phyloP scores from a whole-genome alignment of 805 yeast genomes.

The Wickerhamiella alocasiicola region DNA sequence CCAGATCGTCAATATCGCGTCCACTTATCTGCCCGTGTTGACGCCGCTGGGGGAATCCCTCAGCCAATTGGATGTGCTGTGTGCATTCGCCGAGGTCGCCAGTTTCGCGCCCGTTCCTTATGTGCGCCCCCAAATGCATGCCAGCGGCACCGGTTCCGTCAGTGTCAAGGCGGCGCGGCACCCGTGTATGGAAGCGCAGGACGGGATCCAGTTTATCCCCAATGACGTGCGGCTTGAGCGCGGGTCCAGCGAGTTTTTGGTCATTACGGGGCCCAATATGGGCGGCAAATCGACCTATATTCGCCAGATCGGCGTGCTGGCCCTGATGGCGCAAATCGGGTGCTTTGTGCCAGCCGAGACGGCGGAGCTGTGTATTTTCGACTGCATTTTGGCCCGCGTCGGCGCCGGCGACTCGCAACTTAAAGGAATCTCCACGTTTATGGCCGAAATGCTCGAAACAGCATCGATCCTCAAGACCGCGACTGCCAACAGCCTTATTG shows the following conservation, averaged over 20 bases:
- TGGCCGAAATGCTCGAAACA: slow-evolving; percentile 94
- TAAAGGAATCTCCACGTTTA: slow-evolving; percentile 91
- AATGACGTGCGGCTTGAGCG: slow-evolving; percentile 67
- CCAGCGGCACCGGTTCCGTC: slow-evolving; percentile 35
- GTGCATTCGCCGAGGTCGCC: slow-evolving; percentile 73
- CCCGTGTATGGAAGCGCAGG: slow-evolving; percentile 89
- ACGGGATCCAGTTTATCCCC: slow-evolving; percentile 78
- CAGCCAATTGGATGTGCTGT: slow-evolving; percentile 71
- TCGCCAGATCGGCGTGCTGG: slow-evolving; percentile 56
- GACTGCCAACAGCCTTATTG: slow-evolving; percentile 62
- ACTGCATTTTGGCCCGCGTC: slow-evolving; percentile 89
- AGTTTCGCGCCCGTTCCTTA: slow-evolving; percentile 76
- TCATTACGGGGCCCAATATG: slow-evolving; percentile 85
- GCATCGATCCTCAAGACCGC: slow-evolving; percentile 75
- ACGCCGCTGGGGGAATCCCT: slow-evolving; percentile 51
- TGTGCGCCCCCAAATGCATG: slow-evolving; percentile 57
- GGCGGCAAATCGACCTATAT: slow-evolving; percentile 78
- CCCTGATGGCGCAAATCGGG: slow-evolving; percentile 68
- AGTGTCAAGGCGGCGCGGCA: slow-evolving; percentile 70
- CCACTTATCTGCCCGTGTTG: slow-evolving; percentile 71
- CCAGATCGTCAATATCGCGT: slow-evolving; percentile 69
- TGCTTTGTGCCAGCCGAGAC: slow-evolving; percentile 62
- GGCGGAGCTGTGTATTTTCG: slow-evolving; percentile 75
- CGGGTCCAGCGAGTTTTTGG: slow-evolving; percentile 51
- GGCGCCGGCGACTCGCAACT: slow-evolving; percentile 98